These are phyloP conservation scores for Trichophyton equinum DNA, from an alignment of 2,329 filamentous ascomycete species.

Conservation along the genomic window DNA sequence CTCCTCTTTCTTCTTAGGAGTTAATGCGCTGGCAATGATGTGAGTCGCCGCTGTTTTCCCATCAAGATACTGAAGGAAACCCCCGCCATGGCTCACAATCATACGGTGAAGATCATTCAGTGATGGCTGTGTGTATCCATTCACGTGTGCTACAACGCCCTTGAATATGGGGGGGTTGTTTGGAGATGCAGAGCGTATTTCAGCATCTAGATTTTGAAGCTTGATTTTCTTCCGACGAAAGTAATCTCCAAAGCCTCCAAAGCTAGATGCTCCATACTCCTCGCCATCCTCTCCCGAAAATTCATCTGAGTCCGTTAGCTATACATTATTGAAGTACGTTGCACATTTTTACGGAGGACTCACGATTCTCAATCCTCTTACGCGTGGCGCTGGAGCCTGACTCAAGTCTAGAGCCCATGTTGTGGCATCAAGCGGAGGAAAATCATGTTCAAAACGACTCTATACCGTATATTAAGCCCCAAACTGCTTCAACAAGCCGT, in stretches of 20 bases:
- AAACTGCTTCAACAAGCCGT: neutral
- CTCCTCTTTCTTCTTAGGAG: slow-evolving; percentile 84
- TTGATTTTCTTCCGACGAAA: slow-evolving; percentile 95
- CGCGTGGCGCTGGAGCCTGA: slow-evolving; percentile 47
- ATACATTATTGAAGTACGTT: neutral
- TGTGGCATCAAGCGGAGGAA: slow-evolving; percentile 10
- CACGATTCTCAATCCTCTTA: slow-evolving; percentile 50
- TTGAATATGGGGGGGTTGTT: slow-evolving; percentile 79
- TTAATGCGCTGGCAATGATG: slow-evolving; percentile 80
- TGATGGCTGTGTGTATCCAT: slow-evolving; percentile 90
- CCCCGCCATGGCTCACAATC: slow-evolving; percentile 86
- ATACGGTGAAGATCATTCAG: slow-evolving; percentile 77
- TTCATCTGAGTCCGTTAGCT: slow-evolving; percentile 36
- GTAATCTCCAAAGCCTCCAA: slow-evolving; percentile 84
- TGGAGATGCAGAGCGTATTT: slow-evolving; percentile 55
- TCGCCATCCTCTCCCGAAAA: slow-evolving; percentile 77
- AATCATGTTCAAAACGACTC: slow-evolving; percentile 1
- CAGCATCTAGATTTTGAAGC: slow-evolving; percentile 81
- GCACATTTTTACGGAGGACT: slow-evolving; percentile 9
- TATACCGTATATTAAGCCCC: neutral
- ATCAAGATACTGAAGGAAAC: slow-evolving; percentile 88
- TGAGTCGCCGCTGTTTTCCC: slow-evolving; percentile 91
- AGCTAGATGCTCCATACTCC: slow-evolving; percentile 76
- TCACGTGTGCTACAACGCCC: slow-evolving; percentile 80
- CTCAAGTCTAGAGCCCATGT: slow-evolving; percentile 52